Percentiles rank a stretch among this genome's conserved stretches.
These are phyloP conservation scores for Amaranthus cruentus DNA, from an alignment of 148 eudicot genomes.

Conservation along the genomic window DNA sequence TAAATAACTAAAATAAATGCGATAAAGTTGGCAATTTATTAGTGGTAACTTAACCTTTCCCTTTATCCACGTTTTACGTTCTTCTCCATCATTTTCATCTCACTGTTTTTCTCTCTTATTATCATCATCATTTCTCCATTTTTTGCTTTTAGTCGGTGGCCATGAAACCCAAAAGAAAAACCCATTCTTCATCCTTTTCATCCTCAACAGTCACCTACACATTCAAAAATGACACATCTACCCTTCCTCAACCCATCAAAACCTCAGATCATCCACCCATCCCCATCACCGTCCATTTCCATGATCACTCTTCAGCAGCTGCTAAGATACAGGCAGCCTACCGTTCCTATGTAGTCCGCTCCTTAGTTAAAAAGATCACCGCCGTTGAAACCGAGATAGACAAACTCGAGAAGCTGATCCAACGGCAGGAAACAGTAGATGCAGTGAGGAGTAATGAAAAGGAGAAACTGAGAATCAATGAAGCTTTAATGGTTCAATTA, in stretches of 20 bases:
- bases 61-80: constrained; percentile 10
- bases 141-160: constrained; percentile 17
- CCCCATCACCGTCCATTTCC: constrained; percentile 42
- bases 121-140: not conserved
- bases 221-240: constrained; percentile 32
- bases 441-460: constrained; percentile 39
- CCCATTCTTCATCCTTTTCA: constrained; percentile 28
- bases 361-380: constrained; percentile 44
- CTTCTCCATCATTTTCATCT: constrained; percentile 4
- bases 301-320: constrained; percentile 43
- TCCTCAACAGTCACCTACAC: constrained; percentile 32
- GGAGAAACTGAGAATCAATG: constrained; percentile 61
- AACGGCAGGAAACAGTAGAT: constrained; percentile 85
- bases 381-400: constrained; percentile 43
- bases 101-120: not conserved
- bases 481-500: constrained; percentile 60
- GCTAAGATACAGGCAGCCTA: constrained; percentile 70
- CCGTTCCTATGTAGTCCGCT: constrained; percentile 48
- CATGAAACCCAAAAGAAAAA: constrained; percentile 35
- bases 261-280: constrained; percentile 20
- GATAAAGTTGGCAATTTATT: too few species aligned
- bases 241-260: constrained; percentile 16
- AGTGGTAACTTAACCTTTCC: not conserved
- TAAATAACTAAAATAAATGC: too few species aligned
- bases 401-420: constrained; percentile 55